Base-by-base conservation (phyloP, 1,139 yeast species). In the Magnusiomyces starmeri region DNA sequence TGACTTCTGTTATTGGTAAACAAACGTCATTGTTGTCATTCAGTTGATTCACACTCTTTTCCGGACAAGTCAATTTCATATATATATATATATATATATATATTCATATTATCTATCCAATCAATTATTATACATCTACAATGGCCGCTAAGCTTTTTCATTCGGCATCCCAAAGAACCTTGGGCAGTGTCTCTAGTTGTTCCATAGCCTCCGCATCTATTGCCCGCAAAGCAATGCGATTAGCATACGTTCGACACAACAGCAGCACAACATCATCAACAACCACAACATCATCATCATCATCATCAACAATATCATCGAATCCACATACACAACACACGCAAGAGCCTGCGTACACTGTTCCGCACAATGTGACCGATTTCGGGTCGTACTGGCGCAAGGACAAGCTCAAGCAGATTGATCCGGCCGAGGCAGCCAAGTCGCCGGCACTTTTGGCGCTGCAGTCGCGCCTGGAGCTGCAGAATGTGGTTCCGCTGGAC, bases 401-500 rank as follows among this genome's bases (percentile, higher is more conserved):
- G 20, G 54, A 50, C 25, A 22, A 16, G 18, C 40, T 40, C 10
- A 48, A 46, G 21, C n/a, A 20, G 18, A 65, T 75, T 2, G 79
- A 77, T 50, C 73, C 69, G 6, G 24, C 43, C 3, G 65, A 72
- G n/a, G 81, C 82, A 10, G 60, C 64, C 4, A 70, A 79, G 64
- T 80, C 87, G 18, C 86, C 96, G 1, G 77, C 83, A 24, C 74
- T 92, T 53, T 77, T 77, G 40, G 82, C 97, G n/a, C 75, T 92
- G 57, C 96, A 87, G 65, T 74, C 86, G 21, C 80, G 98, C 67
- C 73, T 92, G 52, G 68, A 75, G 34, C 65, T 70, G 32, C 53
- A 51, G 18, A 61, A 71, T 27, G 62, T 70, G 12, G 85, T 79
- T 63, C 68, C 81, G 56, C 75, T 77, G 52, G 75, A 89, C 22